Base-by-base conservation (phyloP, 768 basidiomycete species). In the Mrakia gelida region DNA sequence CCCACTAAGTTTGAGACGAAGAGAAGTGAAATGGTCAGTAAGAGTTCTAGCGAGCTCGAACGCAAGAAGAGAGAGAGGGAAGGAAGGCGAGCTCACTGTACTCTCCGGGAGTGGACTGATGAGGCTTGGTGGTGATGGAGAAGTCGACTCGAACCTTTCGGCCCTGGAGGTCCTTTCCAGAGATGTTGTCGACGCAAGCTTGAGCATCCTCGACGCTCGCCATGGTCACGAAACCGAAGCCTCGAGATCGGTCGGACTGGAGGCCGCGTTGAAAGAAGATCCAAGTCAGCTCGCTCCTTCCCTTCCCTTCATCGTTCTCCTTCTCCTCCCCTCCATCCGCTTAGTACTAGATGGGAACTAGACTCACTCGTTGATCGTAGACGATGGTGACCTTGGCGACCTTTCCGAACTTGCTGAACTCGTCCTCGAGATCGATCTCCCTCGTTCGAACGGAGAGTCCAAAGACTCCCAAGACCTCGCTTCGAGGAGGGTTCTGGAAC, bases 151-250 rank as follows among this genome's bases (percentile, higher is more conserved):
- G 93, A 81, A 99, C 95, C 75, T 92, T 90, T 79, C 96, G 92
- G 34, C 95, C 96, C 81, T 98, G 96, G 75, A 99, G 87, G 81
- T 95, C 94, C 70, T 95, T 85, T 59, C 97, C 97, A 83, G 98
- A 98, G 70, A 98, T 87, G 82, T 93, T 92, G 79, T 91, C 89
- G 81, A 99, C 92, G 85, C 93, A 95, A 43, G 91, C 87, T 38
- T 89, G 87, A 13, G 96, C 96, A 80, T 97, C 96, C 78, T 94
- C 93, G n/a, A 91, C 89, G 54, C 87, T 88, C 21, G 89, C 88
- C 95, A 99, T 98, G 80, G 91, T 91, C 85, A 99, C 95, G 84
- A 99, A 99, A 62, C 96, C 96, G 81, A 99, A 99, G 16, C 96
- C 97, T 80, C 96, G 92, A 74, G 96, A 98, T 76, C 96, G 91